phyloP scores from a whole-genome alignment of 1,284 basidiomycete species.

The Hemileia vastatrix region DNA sequence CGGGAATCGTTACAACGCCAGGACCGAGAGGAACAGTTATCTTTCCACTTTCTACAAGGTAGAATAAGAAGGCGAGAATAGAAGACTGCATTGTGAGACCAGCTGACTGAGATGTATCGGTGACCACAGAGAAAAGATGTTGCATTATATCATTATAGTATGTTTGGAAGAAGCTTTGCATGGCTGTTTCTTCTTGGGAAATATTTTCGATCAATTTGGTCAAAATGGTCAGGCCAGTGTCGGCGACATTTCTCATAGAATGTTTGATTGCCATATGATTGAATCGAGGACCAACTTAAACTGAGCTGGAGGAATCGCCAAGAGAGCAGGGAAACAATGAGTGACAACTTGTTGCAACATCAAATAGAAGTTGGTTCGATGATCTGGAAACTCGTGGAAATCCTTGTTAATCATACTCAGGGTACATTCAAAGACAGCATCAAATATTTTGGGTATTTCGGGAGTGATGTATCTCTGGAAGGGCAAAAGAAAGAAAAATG shows the following conservation, averaged over 20 bases:
- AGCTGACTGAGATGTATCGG: constrained; percentile 96
- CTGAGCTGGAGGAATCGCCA: constrained; percentile 72
- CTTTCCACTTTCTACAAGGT: constrained; percentile 71
- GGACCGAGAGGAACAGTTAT: constrained; percentile 75
- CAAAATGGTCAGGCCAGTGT: constrained; percentile 88
- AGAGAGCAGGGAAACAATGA: constrained; percentile 73
- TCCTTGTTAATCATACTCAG: constrained; percentile 99
- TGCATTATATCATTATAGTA: constrained; percentile 88
- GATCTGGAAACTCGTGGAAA: constrained; percentile 93
- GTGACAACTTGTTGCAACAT: constrained; percentile 83
- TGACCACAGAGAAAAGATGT: constrained; percentile 94
- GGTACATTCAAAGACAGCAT: constrained; percentile 95
- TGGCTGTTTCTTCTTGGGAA: constrained; percentile 63
- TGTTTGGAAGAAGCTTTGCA: constrained; percentile 77
- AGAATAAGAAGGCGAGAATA: constrained; percentile 81
- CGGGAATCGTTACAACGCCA: constrained; percentile 61
- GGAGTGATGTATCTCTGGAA: no score
- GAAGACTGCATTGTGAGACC: constrained; percentile 52
- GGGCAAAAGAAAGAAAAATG: no score
- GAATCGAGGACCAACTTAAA: constrained; percentile 98
- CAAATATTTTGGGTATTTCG: no score
- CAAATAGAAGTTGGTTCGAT: constrained; percentile 94
- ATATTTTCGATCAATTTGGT: constrained; percentile 95
- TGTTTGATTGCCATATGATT: constrained; percentile 98
- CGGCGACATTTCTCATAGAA: constrained; percentile 97